phyloP scores from a whole-genome alignment of 78 protist species.

The Dictyostelium purpureum region DNA sequence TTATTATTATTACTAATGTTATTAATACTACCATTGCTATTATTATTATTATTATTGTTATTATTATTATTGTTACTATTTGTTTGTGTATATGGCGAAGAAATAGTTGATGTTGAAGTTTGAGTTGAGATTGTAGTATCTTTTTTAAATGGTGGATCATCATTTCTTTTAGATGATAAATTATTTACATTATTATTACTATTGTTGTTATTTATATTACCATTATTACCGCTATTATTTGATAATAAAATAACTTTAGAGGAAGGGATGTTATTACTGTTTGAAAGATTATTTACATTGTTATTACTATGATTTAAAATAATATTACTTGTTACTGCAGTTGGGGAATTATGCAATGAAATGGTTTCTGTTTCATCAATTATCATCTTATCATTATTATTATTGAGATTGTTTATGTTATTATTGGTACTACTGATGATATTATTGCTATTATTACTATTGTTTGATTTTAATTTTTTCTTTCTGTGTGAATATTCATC shows the following conservation, averaged over 20 bases:
- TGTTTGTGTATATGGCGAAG: too few relatives aligned
- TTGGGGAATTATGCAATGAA: neutral
- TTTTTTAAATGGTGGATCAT: too few relatives aligned
- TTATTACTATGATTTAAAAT: too few relatives aligned
- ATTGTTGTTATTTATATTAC: too few relatives aligned
- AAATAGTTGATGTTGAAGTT: too few relatives aligned
- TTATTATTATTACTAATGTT: neutral
- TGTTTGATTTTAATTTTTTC: conserved; percentile 10
- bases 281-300: too few relatives aligned
- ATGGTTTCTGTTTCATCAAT: conserved; percentile 13
- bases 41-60: neutral
- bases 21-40: neutral
- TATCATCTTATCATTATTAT: neutral
- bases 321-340: neutral
- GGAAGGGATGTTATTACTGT: too few relatives aligned
- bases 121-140: neutral
- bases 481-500: conserved; percentile 12
- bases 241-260: neutral
- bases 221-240: conserved; percentile 2
- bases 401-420: neutral
- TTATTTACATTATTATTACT: too few relatives aligned
- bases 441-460: neutral
- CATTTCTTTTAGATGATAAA: too few relatives aligned
- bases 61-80: neutral
- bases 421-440: too few relatives aligned